phyloP scores from a whole-genome alignment of 192 early-diverging fungal species.

The Paraglomus brasilianum region DNA sequence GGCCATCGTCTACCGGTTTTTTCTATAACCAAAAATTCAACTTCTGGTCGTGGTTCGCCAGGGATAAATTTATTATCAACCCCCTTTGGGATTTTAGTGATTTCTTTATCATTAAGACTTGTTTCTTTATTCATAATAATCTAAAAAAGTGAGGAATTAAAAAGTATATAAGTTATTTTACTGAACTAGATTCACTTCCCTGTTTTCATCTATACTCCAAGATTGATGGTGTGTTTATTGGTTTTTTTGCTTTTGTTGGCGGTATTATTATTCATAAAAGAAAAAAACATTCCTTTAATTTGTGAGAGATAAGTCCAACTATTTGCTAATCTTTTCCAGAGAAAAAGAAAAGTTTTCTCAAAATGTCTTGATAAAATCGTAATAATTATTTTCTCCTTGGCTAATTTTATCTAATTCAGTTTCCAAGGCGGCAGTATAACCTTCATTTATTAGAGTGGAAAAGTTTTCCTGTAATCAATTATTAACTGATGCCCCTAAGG shows the following conservation, averaged over 20 bases:
- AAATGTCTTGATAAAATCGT: constrained; percentile 9
- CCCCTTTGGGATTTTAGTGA: neutral
- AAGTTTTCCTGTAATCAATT: constrained; percentile 7
- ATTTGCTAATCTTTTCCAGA: neutral
- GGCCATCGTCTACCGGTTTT: constrained; percentile 18
- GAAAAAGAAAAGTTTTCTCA: constrained; percentile 2
- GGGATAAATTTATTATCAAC: neutral
- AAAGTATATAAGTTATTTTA: constrained; percentile 18
- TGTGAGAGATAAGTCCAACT: too few relatives aligned
- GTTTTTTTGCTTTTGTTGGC: too few relatives aligned
- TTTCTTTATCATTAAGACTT: constrained; percentile 9
- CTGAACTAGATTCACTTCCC: too few relatives aligned
- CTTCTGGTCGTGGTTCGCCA: neutral
- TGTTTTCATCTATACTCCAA: too few relatives aligned
- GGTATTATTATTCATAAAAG: too few relatives aligned
- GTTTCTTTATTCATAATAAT: constrained; percentile 17
- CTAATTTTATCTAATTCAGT: constrained; percentile 11
- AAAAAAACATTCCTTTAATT: too few relatives aligned
- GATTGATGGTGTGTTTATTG: too few relatives aligned
- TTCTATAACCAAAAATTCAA: constrained; percentile 10
- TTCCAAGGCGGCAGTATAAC: constrained; percentile 19
- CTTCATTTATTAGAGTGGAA: constrained; percentile 1
- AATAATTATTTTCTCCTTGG: constrained; percentile 17
- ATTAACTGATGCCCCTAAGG: neutral
- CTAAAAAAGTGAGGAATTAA: constrained; percentile 8